These are phyloP conservation scores for Candida awuae DNA, from an alignment of 805 yeast species.

Conservation along the genomic window DNA sequence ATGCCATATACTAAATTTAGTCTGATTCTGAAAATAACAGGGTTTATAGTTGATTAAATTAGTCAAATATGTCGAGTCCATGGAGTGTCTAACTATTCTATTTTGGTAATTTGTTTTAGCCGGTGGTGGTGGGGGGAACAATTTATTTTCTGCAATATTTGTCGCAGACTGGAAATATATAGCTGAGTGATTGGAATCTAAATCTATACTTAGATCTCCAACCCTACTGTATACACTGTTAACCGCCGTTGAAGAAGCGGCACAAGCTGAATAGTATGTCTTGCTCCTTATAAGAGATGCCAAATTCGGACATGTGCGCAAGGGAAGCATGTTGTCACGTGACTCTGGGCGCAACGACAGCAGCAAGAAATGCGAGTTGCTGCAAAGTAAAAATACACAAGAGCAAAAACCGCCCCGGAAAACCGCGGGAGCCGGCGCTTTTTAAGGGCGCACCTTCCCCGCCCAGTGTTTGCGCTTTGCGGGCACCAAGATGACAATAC, in stretches of 20 bases:
- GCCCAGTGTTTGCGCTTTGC: no score
- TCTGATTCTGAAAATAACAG: conserved; percentile 26
- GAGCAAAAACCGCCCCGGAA: no score
- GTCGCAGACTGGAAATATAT: no score
- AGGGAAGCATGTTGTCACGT: not conserved
- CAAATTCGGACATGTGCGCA: not conserved
- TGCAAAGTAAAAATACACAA: no score
- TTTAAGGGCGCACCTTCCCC: no score
- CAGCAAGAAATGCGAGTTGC: no score
- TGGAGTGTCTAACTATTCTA: conserved; percentile 10
- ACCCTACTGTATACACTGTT: not conserved
- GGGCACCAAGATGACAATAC: no score
- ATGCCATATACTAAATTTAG: conserved; percentile 47
- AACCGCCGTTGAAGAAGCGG: not conserved
- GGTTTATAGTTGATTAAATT: conserved; percentile 31
- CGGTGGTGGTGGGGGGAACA: conserved; percentile 5
- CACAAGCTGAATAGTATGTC: not conserved
- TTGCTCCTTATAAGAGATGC: not conserved
- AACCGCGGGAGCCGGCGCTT: no score
- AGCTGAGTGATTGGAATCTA: not conserved
- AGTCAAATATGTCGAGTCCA: conserved; percentile 29
- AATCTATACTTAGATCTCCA: not conserved
- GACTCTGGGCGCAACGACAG: no score
- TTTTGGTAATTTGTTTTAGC: conserved; percentile 5
- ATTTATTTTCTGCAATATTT: not conserved